Base-by-base conservation (phyloP, 495 filamentous ascomycete species). In the Hyaloscypha variabilis region DNA sequence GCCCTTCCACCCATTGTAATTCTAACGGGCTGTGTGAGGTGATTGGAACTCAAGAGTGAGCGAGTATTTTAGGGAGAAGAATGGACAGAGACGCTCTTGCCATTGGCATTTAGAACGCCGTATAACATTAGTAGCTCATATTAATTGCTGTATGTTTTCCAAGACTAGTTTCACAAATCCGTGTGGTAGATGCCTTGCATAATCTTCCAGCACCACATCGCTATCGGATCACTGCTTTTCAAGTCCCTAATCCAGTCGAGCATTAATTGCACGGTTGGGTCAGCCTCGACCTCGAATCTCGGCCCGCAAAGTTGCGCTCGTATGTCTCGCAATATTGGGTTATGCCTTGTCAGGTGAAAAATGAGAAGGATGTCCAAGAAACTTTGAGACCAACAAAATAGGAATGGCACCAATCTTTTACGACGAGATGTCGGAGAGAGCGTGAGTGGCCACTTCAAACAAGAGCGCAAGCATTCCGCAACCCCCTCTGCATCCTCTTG, bases 301-400 rank as follows among this genome's bases (percentile, higher is more conserved):
- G 75, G 73, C 36, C 78, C 81, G 66, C 77, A 81, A 58, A 78
- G 63, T 13, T 75, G 75, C 8, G 64, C 64, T 21, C 81, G 66
- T 65, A 87, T 83, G 42, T 76, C 67, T 17, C 71, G 26, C 25
- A 88, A 69, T 34, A 81, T 77, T 10, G 79, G 77, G 60, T 82
- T 79, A 49, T 80, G 78, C n/a, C 70, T 74, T 42, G 77, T 82
- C 69, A 86, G 73, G 49, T 83, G 81, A 51, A 87, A 65, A 29
- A 87, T 76, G 23, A 88, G 65, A 29, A 88, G 77, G 19, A 87
- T 81, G 3, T 80, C 80, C 29, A 88, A 76, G 56, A 87, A 77
- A 56, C 82, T 86, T 60, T 86, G 82, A 29, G 80, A 82, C 79
- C 85, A 88, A 64, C 84, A 81, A 63, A 87, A 87, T 11, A 82